Base-by-base conservation (phyloP, 805 yeast species). In the Monosporozyma servazzii region DNA sequence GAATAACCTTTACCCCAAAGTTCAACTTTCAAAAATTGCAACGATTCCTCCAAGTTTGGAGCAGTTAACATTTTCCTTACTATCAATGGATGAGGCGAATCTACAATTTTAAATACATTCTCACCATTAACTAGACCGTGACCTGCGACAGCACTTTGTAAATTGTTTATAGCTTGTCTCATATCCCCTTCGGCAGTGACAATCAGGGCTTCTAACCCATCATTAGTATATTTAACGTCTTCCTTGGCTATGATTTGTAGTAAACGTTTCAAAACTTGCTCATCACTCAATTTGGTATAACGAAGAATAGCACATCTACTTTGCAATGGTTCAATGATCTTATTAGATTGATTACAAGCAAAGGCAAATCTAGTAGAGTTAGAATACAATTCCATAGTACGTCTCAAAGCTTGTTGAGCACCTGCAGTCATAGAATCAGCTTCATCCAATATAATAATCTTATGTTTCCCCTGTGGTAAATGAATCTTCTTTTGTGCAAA, bases 121-220 rank as follows among this genome's bases (percentile, higher is more conserved):
- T 86, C 88, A 46, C 88, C 88, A 62, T 81, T 86, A n/a, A 93
- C 96, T 51, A 86, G 76, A 3, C 86, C 90, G 70, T 90, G 90
- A 2, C 99, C 99, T 0, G 96, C 88, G 31, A 84, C 91, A 0
- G 97, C 89, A 62, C 95, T 84, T 65, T 93, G 99, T 53, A 93
- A 67, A 68, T 93, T 93, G 64, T 93, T 93, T 47, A 93, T 79
- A 0, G 98, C 99, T 68, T 93, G 99, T 67, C 99, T 81, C 99
- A 93, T 91, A 65, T 93, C 99, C 53, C 99, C 99, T 64, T 93
- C 99, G 0, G 96, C 95, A 0, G 97, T 84, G 70, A 93, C 93
- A 15, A 93, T 81, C 53, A 93, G 75, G 0, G 99, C 98, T 58
- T 88, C 88, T 36, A 93, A 70, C 0, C 99, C 99, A 66, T 88